Percentiles rank a stretch among this genome's conserved stretches.
Conservation (phyloP, 2,329 filamentous ascomycete species). For the Herpotrichia juniperi region DNA sequence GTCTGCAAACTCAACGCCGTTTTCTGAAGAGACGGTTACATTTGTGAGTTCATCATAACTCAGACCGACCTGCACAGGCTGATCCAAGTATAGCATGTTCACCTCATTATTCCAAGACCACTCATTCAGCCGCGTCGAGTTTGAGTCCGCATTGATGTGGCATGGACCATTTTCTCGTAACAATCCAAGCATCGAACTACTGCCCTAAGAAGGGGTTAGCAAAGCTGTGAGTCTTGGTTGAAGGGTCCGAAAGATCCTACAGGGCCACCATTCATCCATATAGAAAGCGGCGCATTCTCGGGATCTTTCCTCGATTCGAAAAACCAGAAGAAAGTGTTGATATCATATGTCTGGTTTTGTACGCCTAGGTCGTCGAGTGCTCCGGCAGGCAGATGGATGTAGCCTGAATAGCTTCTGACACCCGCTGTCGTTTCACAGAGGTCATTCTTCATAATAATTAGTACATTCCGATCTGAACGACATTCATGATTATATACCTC, state of each 20-base stretch:
- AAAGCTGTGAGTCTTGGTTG: slow-evolving; percentile 55
- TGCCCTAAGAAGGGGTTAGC: background rate
- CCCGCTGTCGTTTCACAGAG: slow-evolving; percentile 64
- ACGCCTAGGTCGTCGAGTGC: slow-evolving; percentile 45
- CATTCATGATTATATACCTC: slow-evolving; percentile 36
- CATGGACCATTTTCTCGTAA: slow-evolving; percentile 60
- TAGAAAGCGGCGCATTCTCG: slow-evolving; percentile 60
- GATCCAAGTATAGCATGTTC: slow-evolving; percentile 67
- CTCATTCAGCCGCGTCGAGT: slow-evolving; percentile 58
- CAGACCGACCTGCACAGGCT: slow-evolving; percentile 64
- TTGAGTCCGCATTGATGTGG: slow-evolving; percentile 58
- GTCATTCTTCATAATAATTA: slow-evolving; percentile 26
- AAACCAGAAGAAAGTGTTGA: slow-evolving; percentile 70
- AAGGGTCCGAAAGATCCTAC: slow-evolving; percentile 42
- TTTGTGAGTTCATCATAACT: slow-evolving; percentile 54
- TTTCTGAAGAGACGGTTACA: slow-evolving; percentile 39
- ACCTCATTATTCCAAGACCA: slow-evolving; percentile 68
- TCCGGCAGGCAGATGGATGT: slow-evolving; percentile 61
- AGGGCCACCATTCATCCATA: slow-evolving; percentile 68
- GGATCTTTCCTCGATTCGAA: slow-evolving; percentile 65
- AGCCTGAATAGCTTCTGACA: slow-evolving; percentile 65
- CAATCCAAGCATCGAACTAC: slow-evolving; percentile 26
- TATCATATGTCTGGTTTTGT: slow-evolving; percentile 55
- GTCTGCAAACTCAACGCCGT: slow-evolving; percentile 30
- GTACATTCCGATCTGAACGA: background rate